Evolutionary conservation across 495 filamentous ascomycete genomes (phyloP), one percentile per base, ranked within the genome.

Genomic region (Evernia prunastri): DNA sequence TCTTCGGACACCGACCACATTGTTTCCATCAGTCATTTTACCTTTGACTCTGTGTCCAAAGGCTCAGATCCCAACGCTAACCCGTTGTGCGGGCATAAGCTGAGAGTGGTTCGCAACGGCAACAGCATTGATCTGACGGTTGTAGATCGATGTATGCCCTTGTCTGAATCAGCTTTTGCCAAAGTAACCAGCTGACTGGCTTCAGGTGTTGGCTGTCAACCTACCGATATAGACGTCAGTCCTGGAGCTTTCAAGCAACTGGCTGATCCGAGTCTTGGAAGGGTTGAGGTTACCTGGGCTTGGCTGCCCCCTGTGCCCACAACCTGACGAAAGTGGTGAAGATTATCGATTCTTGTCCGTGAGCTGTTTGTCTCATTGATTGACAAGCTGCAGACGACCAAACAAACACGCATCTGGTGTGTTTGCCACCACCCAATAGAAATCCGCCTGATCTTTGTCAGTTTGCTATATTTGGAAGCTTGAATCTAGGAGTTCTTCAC

Each of bases 161-260:
- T 29, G 53, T 49, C 4, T 62, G 18, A 18, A 29, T 35, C 13
- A 63, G 9, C 25, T 10, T 37, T 3, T 43, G 15, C n/a, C 27
- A 10, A 35, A 35, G 10, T 4, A 17, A 31, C 3, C 35, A 17
- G 49, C 49, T 59, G 51, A 64, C 39, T 25, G 56, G 37, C 20
- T 18, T 33, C 13, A 70, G 66, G 75, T 66, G 75, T 77, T 13
- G 87, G 84, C 0, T 92, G 90, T 70, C 65, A 74, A 45, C 75
- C 80, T 18, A 77, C 76, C 7, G 89, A 92, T 76, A 61, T 93
- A 15, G 89, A 92, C 77, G 78, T 90, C 25, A 86, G 81, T 17
- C 72, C 79, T 9, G 70, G 72, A 6, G 82, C 85, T 15, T 92
- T 92, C 72, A 73, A 79, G 33, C 68, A 78, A 61, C 65, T 92